Evolutionary conservation across 257 asterid genomes (phyloP), one percentile per base, ranked within the genome.

Genomic region (Solanum arcanum): DNA sequence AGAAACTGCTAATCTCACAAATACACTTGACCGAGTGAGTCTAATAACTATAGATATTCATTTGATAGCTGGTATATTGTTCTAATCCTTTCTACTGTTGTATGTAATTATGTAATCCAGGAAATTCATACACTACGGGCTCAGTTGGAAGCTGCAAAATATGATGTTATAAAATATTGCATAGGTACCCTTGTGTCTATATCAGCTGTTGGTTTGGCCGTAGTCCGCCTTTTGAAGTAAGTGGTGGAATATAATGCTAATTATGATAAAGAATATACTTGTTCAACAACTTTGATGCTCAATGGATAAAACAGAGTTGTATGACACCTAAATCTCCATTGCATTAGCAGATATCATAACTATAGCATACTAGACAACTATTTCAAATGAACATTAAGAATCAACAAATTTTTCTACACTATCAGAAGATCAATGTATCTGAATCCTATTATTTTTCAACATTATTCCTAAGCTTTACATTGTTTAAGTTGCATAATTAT

Each of bases 81-180:
- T 11, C 47, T 73, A 73, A 83, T 90, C 70, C 39, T 27, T 86
- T 42, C 25, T 7, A 41, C 46, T 46, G 31, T 31, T 70, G 7
- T 60, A 23, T 69, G 41, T n/a, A 25, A 29, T 6, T 90, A 49
- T 83, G 35, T 62, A 88, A 42, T 85, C 37, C 94, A 96, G 99
- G 99, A 96, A 94, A 94, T 96, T 88, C 97, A 95, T 52, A 93
- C 92, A 35, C 88, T 94, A 87, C 90, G 97, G 83, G 98, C 99
- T 72, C 96, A 96, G 83, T 83, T 95, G 84, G 99, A 95, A 93
- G 99, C 98, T 68, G 97, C 99, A 13, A 96, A 96, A 92, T 94
- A 94, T 76, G 99, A 96, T 20, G 98, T 96, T 84, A 94, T 96
- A 89, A 96, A 96, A 90, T 95, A 96, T 85, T 96, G 99, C 92